These are phyloP conservation scores for Mycena citricolor DNA, from an alignment of 1,284 basidiomycete species.

Conservation along the genomic window DNA sequence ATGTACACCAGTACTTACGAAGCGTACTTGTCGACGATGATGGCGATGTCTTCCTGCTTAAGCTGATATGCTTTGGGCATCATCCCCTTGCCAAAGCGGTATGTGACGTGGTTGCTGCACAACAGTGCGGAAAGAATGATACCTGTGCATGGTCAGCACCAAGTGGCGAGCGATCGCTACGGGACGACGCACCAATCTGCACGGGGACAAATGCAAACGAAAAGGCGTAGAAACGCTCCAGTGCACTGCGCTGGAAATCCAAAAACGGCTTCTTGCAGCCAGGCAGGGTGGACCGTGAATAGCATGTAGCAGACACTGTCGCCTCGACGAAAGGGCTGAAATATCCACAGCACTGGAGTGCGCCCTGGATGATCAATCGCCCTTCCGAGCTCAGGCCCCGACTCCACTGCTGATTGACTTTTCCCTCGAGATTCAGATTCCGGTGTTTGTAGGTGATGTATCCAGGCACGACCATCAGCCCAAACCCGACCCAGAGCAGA, in stretches of 20 bases:
- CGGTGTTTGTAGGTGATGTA: slow-evolving; percentile 66
- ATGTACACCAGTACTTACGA: background rate
- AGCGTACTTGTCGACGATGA: slow-evolving; percentile 75
- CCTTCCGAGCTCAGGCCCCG: slow-evolving; percentile 50
- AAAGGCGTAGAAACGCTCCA: slow-evolving; percentile 55
- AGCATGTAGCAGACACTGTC: slow-evolving; percentile 61
- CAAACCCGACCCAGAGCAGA: slow-evolving; percentile 61
- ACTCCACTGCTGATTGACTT: slow-evolving; percentile 69
- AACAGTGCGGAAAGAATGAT: slow-evolving; percentile 56
- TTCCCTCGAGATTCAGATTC: slow-evolving; percentile 71
- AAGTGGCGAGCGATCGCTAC: slow-evolving; percentile 46
- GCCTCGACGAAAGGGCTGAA: slow-evolving; percentile 67
- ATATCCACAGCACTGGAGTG: slow-evolving; percentile 68
- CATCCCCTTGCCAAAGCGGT: slow-evolving; percentile 74
- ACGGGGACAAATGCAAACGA: slow-evolving; percentile 56
- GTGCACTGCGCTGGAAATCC: slow-evolving; percentile 48
- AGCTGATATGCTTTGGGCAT: slow-evolving; percentile 72
- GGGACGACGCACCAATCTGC: slow-evolving; percentile 57
- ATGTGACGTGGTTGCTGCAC: slow-evolving; percentile 71
- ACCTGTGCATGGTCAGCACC: slow-evolving; percentile 34
- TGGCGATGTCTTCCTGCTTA: slow-evolving; percentile 59
- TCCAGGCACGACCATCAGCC: slow-evolving; percentile 60
- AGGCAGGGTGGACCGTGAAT: slow-evolving; percentile 56
- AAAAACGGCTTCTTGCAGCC: slow-evolving; percentile 64
- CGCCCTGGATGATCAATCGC: slow-evolving; percentile 60